A percentile compares a stretch with the other conserved stretches of the same genome.
phyloP scores from a whole-genome alignment of 2,329 filamentous ascomycete genomes.

The Alternaria incomplexa region DNA sequence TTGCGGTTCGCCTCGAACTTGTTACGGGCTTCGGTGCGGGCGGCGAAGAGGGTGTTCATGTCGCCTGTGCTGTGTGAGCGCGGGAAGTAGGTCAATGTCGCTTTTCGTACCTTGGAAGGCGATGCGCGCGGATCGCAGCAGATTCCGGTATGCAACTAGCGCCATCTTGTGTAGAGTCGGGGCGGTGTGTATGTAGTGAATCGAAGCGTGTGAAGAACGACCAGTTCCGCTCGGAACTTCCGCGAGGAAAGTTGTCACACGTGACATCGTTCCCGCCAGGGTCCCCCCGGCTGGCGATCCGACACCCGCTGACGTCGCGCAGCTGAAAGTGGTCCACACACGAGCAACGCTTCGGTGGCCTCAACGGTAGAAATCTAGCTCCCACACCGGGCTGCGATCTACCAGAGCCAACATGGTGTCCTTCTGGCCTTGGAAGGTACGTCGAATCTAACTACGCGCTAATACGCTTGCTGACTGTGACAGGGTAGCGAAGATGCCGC shows the following conservation, averaged over 20 bases:
- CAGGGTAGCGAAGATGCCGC: constrained; percentile 84
- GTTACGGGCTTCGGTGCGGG: constrained; percentile 73
- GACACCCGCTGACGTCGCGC: constrained; percentile 32
- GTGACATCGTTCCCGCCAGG: constrained; percentile 23
- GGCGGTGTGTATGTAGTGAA: not conserved
- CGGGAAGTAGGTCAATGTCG: no score
- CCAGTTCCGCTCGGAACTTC: constrained; percentile 14
- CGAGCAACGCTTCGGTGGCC: constrained; percentile 36
- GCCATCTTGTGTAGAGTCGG: constrained; percentile 59
- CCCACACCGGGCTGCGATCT: constrained; percentile 32
- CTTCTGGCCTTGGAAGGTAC: constrained; percentile 71
- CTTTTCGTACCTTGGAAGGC: constrained; percentile 75
- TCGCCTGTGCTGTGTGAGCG: constrained; percentile 65
- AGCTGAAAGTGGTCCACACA: constrained; percentile 17
- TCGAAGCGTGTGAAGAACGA: not conserved
- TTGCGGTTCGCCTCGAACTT: constrained; percentile 73
- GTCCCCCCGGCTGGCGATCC: constrained; percentile 30
- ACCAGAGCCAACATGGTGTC: constrained; percentile 69
- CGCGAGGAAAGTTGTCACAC: constrained; percentile 29
- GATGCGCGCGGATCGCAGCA: constrained; percentile 80
- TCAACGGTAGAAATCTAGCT: constrained; percentile 27
- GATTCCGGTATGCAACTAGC: constrained; percentile 76
- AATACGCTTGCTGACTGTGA: constrained; percentile 16
- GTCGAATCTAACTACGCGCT: not conserved
- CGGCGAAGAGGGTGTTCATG: constrained; percentile 68